phyloP scores from a whole-genome alignment of 2,329 filamentous ascomycete species.

The Fusarium domesticum region DNA sequence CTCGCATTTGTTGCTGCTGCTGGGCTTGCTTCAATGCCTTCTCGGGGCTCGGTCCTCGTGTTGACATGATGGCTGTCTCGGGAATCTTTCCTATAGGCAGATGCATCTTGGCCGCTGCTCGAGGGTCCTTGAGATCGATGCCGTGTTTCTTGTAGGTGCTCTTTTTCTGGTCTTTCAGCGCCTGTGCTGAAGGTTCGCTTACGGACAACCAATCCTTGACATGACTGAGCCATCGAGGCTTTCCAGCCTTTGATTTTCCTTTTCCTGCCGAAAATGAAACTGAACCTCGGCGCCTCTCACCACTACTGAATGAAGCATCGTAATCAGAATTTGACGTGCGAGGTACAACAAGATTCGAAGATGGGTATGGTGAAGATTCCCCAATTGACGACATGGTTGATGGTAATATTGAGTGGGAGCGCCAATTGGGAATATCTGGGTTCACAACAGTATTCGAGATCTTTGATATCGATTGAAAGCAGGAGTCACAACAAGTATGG shows the following conservation, averaged over 20 bases:
- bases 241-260: conserved; percentile 29
- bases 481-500: not conserved
- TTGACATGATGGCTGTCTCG: conserved; percentile 44
- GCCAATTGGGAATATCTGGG: not conserved
- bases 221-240: conserved; percentile 40
- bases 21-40: conserved; percentile 38
- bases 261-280: conserved; percentile 7
- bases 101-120: conserved; percentile 45
- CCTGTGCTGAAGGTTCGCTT: conserved; percentile 50
- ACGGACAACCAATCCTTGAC: conserved; percentile 49
- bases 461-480: not conserved
- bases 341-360: conserved; percentile 11
- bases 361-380: conserved; percentile 6
- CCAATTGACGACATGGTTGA: conserved; percentile 10
- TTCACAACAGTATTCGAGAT: not conserved
- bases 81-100: conserved; percentile 46
- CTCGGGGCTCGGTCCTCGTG: conserved; percentile 46
- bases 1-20: conserved; percentile 32
- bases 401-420: not conserved
- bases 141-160: conserved; percentile 44
- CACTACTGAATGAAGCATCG: conserved; percentile 20
- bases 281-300: conserved; percentile 16
- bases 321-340: conserved; percentile 24
- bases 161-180: conserved; percentile 45
- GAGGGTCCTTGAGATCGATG: conserved; percentile 42